Base-by-base conservation (phyloP, 257 asterid species). In the Forsythia suspensa region DNA sequence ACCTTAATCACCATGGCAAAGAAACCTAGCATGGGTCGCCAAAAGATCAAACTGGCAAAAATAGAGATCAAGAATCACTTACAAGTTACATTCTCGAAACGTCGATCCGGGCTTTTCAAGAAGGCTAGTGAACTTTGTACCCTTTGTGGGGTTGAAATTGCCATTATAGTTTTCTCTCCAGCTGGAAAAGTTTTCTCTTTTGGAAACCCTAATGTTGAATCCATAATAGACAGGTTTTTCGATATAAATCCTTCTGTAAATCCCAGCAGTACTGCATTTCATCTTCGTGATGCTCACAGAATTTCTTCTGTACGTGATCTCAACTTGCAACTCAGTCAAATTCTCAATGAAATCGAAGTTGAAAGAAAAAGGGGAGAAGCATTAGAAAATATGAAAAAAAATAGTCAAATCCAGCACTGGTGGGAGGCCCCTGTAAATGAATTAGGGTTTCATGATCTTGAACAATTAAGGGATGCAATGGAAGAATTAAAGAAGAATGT, bases 121-220 rank as follows among this genome's bases (percentile, higher is more conserved):
- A 91, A 93, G 48, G 96, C 96, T 0, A 91, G 96, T 18, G 98
- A 91, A 76, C 91, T 93, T 3, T 93, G 94, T 85, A 86, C 90
- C 0, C 73, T 93, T 0, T 91, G 91, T 29, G 94, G 87, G 0
- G 89, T 80, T 0, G 90, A 91, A 15, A 84, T 85, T 0, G 86
- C 88, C 52, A 74, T 90, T 8, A 80, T 93, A 3, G 90, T 91
- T 37, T 90, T 90, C 61, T 91, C 97, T 0, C 92, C 92, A 0
- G 90, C 90, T 3, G 43, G 85, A 21, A 90, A 89, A 55, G 85
- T 78, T 1, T 88, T 80, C 70, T 84, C 91, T 5, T 93, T 89
- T 46, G 98, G 92, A 55, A 94, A 91, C 78, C 97, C 97, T 0
- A 77, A 12, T 4, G 87, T 84, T 1, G 84, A 87, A 3, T 3